Conservation (phyloP, 2,329 filamentous ascomycete genomes). For the Talaromyces sp. region DNA sequence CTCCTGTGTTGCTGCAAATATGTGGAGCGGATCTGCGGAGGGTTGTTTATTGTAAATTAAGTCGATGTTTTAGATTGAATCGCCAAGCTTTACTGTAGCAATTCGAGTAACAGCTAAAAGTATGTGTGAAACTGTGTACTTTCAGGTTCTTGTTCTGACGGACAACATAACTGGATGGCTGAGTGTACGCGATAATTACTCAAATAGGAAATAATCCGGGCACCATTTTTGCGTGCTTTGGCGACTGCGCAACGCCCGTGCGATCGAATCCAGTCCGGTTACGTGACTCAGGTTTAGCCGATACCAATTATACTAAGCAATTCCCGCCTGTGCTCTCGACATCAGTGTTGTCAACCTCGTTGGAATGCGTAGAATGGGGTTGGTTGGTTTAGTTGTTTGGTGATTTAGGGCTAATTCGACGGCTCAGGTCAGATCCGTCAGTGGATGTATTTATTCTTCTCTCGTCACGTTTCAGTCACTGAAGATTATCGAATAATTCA, state of each 20-base stretch:
- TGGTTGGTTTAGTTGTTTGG: neutral
- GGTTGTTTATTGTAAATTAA: neutral
- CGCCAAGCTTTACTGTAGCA: neutral
- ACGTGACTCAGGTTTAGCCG: neutral
- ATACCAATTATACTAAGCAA: neutral
- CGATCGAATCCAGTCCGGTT: neutral
- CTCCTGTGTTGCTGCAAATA: neutral
- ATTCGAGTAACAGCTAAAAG: neutral
- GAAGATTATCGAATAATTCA: no score
- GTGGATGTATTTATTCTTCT: no score
- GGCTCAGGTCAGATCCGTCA: no score
- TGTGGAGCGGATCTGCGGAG: neutral
- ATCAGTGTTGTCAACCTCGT: neutral
- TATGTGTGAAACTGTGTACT: neutral
- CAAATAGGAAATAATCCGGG: neutral
- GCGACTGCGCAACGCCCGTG: neutral
- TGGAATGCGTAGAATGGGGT: neutral
- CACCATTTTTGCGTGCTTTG: neutral
- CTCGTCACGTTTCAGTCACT: no score
- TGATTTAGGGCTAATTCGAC: neutral
- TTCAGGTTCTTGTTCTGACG: neutral
- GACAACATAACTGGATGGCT: neutral
- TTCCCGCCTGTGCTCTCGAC: neutral
- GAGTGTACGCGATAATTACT: neutral
- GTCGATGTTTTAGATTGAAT: neutral